These are phyloP conservation scores for Aspergillus pseudoglaucus DNA, from an alignment of 2,329 filamentous ascomycete species.

Conservation along the genomic window DNA sequence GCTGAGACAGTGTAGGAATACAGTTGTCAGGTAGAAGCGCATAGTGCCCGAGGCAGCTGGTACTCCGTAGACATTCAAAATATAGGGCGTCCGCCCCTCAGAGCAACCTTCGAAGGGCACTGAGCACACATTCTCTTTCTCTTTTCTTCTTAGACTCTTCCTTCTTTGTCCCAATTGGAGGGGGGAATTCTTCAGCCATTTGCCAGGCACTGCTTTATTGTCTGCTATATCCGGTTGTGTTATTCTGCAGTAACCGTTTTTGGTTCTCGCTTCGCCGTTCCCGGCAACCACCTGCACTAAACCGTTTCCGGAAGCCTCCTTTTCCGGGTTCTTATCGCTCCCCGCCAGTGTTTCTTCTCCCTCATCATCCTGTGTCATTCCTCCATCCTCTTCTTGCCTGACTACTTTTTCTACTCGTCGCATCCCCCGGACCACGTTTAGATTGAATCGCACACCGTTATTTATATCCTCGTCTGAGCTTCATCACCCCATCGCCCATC, in stretches of 20 bases:
- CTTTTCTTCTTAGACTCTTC: background rate
- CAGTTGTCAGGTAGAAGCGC: background rate
- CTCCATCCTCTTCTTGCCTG: background rate
- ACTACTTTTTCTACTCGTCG: background rate
- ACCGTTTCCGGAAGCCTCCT: background rate
- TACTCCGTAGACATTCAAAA: background rate
- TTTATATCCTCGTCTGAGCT: background rate
- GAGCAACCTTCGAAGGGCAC: background rate
- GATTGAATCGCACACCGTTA: background rate
- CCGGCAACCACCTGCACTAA: background rate
- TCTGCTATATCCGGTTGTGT: background rate
- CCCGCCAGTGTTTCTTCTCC: background rate
- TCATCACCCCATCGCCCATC: background rate
- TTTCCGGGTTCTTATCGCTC: conserved; percentile 1
- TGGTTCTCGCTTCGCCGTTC: background rate
- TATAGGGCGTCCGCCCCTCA: background rate
- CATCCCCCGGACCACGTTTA: background rate
- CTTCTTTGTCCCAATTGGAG: background rate
- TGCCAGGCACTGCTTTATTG: background rate
- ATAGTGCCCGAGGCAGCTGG: background rate
- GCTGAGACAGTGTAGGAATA: background rate
- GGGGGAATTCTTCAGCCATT: background rate
- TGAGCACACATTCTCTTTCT: too few species aligned
- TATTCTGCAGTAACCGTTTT: background rate
- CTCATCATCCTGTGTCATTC: background rate